phyloP scores from a whole-genome alignment of 2,329 filamentous ascomycete species.

The Aspergillus sojae region DNA sequence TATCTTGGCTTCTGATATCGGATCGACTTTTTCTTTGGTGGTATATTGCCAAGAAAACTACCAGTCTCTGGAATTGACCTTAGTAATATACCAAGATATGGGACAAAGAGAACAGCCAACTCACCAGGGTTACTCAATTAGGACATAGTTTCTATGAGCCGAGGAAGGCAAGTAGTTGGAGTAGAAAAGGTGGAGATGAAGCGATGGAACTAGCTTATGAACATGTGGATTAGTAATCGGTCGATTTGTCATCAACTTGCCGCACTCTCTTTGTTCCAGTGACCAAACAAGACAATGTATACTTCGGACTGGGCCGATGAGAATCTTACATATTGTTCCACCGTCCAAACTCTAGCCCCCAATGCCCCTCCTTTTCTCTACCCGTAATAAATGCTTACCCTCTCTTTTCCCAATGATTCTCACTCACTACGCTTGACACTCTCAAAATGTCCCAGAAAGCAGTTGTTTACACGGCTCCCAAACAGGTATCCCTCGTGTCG shows the following conservation, averaged over 20 bases:
- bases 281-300: background rate
- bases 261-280: background rate
- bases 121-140: background rate
- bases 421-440: background rate
- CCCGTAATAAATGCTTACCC: too few species aligned
- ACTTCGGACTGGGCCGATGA: background rate
- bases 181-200: background rate
- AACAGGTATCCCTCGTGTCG: slow-evolving; percentile 29
- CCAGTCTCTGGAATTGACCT: background rate
- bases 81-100: background rate
- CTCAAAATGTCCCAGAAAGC: slow-evolving; percentile 38
- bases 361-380: background rate
- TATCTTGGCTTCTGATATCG: background rate
- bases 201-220: background rate
- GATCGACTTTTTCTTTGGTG: background rate
- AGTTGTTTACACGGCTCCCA: slow-evolving; percentile 35
- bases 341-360: background rate
- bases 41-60: background rate
- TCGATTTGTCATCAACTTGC: background rate
- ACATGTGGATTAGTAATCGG: background rate
- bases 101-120: background rate
- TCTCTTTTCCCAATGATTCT: background rate
- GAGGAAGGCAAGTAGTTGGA: background rate
- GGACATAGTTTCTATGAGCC: background rate
- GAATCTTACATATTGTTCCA: background rate